Percentiles rank a stretch among this genome's conserved stretches.
These are phyloP conservation scores for Elsinoe ampelina DNA, from an alignment of 2,329 filamentous ascomycete genomes.

Conservation along the genomic window DNA sequence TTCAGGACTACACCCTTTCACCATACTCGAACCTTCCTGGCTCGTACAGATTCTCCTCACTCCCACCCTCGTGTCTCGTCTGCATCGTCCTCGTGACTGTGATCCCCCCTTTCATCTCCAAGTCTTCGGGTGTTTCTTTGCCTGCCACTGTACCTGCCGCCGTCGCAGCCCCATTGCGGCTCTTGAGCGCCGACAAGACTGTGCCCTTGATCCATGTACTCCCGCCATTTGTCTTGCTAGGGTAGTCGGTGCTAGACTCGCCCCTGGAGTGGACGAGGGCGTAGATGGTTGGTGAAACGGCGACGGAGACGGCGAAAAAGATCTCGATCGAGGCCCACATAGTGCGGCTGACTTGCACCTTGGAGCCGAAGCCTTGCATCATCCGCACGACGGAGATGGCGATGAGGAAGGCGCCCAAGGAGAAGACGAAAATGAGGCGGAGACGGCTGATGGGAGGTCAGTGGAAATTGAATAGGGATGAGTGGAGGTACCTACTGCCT, in stretches of 20 bases:
- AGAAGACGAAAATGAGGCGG: not conserved
- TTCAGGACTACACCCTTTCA: not conserved
- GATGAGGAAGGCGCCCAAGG: not conserved
- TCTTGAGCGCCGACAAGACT: not conserved
- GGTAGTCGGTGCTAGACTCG: not conserved
- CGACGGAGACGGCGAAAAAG: not conserved
- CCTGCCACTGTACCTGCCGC: not conserved
- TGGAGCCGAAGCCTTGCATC: slow-evolving; percentile 4
- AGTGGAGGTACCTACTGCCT: not conserved
- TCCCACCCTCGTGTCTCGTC: not conserved
- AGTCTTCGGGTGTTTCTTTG: not conserved
- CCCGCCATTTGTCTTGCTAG: not conserved
- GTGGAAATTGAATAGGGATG: not conserved
- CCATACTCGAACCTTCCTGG: not conserved
- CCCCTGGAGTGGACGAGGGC: not conserved
- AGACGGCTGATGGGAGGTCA: not conserved
- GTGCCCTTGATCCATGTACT: not conserved
- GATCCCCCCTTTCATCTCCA: not conserved
- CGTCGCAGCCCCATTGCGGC: not conserved
- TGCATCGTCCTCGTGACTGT: not conserved
- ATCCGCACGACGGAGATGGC: not conserved
- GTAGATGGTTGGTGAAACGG: not conserved
- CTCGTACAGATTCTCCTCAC: not conserved
- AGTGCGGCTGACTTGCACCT: not conserved
- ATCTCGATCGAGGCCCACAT: not conserved